Base-by-base conservation (phyloP, 768 basidiomycete species). In the Antrodiella citrinella region DNA sequence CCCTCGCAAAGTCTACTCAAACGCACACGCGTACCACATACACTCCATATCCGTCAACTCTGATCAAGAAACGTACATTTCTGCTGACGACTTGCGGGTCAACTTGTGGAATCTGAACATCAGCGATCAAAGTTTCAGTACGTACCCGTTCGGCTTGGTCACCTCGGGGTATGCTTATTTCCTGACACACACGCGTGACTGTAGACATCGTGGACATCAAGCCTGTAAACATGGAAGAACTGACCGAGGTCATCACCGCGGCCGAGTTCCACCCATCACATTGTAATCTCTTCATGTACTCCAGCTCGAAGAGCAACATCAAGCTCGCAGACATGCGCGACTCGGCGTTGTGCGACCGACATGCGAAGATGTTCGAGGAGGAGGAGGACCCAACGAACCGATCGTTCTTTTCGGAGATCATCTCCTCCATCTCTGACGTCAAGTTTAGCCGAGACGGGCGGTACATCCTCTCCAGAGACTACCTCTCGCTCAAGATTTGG, bases 201-300 rank as follows among this genome's bases (percentile, higher is more conserved):
- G 11, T 59, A 99, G 96, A 99, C 70, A 98, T 99, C 62, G 94
- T 99, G 55, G 96, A 99, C 68, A 98, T 99, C 80, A 99, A 99
- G 66, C 96, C 96, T 2, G 83, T 91, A 61, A 99, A 99, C 69
- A 99, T 99, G 96, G 96, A 99, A 65, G 96, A 99, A 67, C 76
- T 99, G 49, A 98, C 96, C 13, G 96, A 99, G 67, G 96, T 99
- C 65, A 98, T 99, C 68, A 99, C 96, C n/a, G 91, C 95, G 10
- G 92, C 96, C 44, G 96, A 99, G 70, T 98, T 99, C 70, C 96
- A 98, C 65, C 96, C 96, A 25, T 78, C 82, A 48, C 90, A 95
- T 56, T 98, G 96, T 82, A 98, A 98, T 68, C 74, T 91, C 46
- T 98, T 99, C 75, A 96, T 97, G 93, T 99, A 98, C 68, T 98